These are phyloP conservation scores for Phytophthora hybrid DNA, from an alignment of 352 stramenopile genomes.

Conservation along the genomic window DNA sequence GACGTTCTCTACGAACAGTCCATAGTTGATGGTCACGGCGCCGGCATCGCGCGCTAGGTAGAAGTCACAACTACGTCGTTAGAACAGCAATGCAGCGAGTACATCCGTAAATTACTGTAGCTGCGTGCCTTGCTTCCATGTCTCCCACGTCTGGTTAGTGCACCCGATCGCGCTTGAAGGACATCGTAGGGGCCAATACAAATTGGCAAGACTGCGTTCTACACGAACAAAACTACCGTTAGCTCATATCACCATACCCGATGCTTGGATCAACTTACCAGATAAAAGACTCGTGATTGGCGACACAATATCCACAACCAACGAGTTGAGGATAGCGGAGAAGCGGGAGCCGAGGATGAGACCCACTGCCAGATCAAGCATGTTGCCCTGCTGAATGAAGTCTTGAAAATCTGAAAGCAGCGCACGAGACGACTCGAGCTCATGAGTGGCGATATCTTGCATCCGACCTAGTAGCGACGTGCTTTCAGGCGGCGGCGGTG, in stretches of 20 bases:
- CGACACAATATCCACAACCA: conserved; percentile 63
- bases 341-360: conserved; percentile 69
- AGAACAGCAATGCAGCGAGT: background rate
- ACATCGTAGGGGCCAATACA: conserved; percentile 54
- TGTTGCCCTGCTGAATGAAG: conserved; percentile 74
- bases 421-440: conserved; percentile 1
- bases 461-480: background rate
- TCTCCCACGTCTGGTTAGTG: conserved; percentile 55
- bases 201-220: conserved; percentile 66
- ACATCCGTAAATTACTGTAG: background rate
- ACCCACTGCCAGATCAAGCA: conserved; percentile 65
- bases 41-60: conserved; percentile 54
- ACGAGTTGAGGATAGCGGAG: conserved; percentile 67
- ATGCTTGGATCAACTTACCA: conserved; percentile 27
- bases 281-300: conserved; percentile 70
- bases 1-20: conserved; percentile 61
- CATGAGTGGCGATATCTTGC: conserved; percentile 4
- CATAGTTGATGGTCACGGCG: conserved; percentile 69
- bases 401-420: conserved; percentile 57
- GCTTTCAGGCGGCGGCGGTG: conserved; percentile 12
- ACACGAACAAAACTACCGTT: background rate
- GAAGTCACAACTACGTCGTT: background rate
- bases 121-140: conserved; percentile 54
- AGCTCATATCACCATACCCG: background rate
- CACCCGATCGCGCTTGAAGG: conserved; percentile 36